These are phyloP conservation scores for Lasiodiplodia theobromae DNA, from an alignment of 2,329 filamentous ascomycete genomes.

Conservation along the genomic window DNA sequence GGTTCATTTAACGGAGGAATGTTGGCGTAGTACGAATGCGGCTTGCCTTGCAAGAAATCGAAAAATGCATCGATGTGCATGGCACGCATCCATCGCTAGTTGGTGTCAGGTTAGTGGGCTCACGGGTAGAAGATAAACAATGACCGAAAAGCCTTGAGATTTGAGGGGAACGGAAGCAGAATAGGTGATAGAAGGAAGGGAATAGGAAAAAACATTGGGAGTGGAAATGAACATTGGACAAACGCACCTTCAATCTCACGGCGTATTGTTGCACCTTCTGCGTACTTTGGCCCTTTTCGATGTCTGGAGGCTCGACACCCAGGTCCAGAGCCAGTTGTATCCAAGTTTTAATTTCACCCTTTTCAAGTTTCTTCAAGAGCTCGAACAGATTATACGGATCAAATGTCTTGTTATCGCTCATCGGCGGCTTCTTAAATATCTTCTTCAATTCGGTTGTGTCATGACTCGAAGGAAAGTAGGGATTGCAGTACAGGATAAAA, in stretches of 20 bases:
- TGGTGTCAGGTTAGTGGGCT: not conserved
- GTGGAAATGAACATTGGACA: not conserved
- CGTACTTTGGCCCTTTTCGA: conserved; percentile 83
- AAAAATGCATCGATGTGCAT: conserved; percentile 97
- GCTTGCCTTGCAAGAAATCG: conserved; percentile 81
- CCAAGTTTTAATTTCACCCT: conserved; percentile 91
- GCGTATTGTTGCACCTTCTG: conserved; percentile 97
- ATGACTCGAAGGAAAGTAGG: conserved; percentile 72
- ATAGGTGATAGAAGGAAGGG: not conserved
- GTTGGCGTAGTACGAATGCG: conserved; percentile 80
- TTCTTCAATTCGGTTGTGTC: conserved; percentile 76
- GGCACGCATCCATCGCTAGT: conserved; percentile 90
- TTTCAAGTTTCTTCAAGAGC: conserved; percentile 78
- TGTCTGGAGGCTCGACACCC: conserved; percentile 85
- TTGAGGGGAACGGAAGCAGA: not conserved
- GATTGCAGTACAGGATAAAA: conserved; percentile 93
- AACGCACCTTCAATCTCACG: conserved; percentile 82
- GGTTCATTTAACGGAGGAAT: conserved; percentile 72
- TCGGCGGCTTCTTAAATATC: conserved; percentile 79
- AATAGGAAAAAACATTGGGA: conserved; percentile 1
- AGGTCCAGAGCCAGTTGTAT: conserved; percentile 83
- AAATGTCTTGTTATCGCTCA: conserved; percentile 87
- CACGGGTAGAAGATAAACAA: not conserved
- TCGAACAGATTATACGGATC: conserved; percentile 78
- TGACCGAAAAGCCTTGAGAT: not conserved